Evolutionary conservation across 306 rosid genomes (phyloP).

Genomic region (Trifolium subterraneum): DNA sequence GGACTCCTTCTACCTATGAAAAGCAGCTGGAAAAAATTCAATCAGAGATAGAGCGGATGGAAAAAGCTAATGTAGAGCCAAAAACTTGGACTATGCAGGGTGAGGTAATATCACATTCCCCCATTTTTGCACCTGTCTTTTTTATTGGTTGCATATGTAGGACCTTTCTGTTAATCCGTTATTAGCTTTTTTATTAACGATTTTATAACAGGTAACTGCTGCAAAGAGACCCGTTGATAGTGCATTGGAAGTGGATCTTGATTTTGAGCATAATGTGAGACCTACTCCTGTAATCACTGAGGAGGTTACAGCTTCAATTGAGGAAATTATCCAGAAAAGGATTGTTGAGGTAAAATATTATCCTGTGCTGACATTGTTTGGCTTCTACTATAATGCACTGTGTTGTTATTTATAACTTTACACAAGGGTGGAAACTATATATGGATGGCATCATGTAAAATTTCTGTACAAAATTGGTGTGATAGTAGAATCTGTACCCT

Average conservation of each 20-base stretch:
- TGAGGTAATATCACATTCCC: slow-evolving; percentile 63
- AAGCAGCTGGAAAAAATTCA: slow-evolving; percentile 60
- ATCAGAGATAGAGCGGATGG: slow-evolving; percentile 78
- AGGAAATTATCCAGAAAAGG: slow-evolving; percentile 81
- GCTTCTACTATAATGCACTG: slow-evolving; percentile 20
- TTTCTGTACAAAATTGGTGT: slow-evolving; percentile 14
- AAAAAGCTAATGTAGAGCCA: slow-evolving; percentile 75
- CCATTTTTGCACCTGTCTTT: not conserved
- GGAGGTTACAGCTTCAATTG: slow-evolving; percentile 80
- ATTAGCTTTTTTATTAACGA: slow-evolving; percentile 17
- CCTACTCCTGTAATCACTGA: slow-evolving; percentile 92
- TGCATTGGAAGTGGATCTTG: slow-evolving; percentile 87
- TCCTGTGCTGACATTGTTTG: slow-evolving; percentile 32
- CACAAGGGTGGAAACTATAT: slow-evolving; percentile 15
- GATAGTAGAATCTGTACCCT: not conserved
- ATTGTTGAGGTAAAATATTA: slow-evolving; percentile 67
- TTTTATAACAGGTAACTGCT: slow-evolving; percentile 76
- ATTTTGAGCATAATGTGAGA: slow-evolving; percentile 88
- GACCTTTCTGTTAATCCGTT: slow-evolving; percentile 23
- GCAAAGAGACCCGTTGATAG: slow-evolving; percentile 84
- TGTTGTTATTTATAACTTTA: not conserved
- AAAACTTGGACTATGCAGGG: slow-evolving; percentile 93
- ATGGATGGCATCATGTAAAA: slow-evolving; percentile 20
- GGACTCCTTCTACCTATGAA: slow-evolving; percentile 71
- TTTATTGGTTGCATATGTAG: slow-evolving; percentile 7